phyloP scores from a whole-genome alignment of 441 rosid genomes.

The Francoa sonchifolia region DNA sequence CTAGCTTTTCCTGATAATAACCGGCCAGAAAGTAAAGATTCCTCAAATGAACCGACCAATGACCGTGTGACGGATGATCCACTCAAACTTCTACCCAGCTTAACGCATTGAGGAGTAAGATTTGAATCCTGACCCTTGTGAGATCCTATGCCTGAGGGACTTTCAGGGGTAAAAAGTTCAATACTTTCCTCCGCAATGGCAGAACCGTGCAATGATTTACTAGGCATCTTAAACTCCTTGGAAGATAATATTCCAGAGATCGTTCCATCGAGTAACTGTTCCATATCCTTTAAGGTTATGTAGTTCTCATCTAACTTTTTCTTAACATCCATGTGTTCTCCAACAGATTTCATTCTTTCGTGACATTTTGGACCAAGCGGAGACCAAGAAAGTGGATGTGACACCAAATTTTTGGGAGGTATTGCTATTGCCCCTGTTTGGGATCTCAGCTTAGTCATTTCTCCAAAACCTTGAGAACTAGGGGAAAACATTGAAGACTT shows the following conservation, averaged over 20 bases:
- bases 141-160: constrained; percentile 8
- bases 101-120: constrained; percentile 16
- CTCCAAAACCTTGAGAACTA: constrained; percentile 13
- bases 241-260: constrained; percentile 18
- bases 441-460: constrained; percentile 15
- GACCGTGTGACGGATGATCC: constrained; percentile 36
- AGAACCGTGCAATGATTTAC: constrained; percentile 16
- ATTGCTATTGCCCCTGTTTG: constrained; percentile 25
- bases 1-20: constrained; percentile 31
- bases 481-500: constrained; percentile 8
- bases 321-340: constrained; percentile 10
- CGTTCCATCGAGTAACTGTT: constrained; percentile 29
- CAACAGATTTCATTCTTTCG: constrained; percentile 19
- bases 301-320: constrained; percentile 19
- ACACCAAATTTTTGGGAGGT: constrained; percentile 20
- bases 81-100: constrained; percentile 19
- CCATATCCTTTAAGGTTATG: constrained; percentile 30
- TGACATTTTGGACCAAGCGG: constrained; percentile 44
- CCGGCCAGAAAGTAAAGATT: constrained; percentile 47
- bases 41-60: constrained; percentile 59
- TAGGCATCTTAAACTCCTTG: constrained; percentile 13
- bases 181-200: constrained; percentile 15
- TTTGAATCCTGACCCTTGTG: constrained; percentile 19
- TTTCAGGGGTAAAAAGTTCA: constrained; percentile 19
- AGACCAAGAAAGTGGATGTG: constrained; percentile 30